Percentiles rank a stretch among this genome's conserved stretches.
These are phyloP conservation scores for Trichoderma brevicompactum DNA, from an alignment of 2,329 filamentous ascomycete species.

Conservation along the genomic window DNA sequence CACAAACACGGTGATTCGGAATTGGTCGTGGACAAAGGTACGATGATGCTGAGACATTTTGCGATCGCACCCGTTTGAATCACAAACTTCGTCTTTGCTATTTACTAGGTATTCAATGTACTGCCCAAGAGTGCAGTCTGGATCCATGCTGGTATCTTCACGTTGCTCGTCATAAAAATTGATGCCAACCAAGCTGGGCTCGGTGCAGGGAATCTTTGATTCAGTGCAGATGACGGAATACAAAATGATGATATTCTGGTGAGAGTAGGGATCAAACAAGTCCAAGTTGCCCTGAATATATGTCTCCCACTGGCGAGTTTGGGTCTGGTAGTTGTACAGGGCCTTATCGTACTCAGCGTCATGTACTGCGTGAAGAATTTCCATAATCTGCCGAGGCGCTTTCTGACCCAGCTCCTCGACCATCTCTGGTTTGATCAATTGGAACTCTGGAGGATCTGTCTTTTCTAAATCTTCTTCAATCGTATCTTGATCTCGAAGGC, in stretches of 20 bases:
- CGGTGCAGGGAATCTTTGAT: conserved; percentile 90
- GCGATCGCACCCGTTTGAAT: conserved; percentile 81
- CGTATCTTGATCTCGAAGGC: conserved; percentile 76
- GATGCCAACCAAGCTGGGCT: conserved; percentile 86
- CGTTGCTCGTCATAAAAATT: conserved; percentile 95
- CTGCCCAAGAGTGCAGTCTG: conserved; percentile 91
- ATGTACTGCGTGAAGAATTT: conserved; percentile 92
- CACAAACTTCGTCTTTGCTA: conserved; percentile 75
- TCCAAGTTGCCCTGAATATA: conserved; percentile 87
- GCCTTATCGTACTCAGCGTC: conserved; percentile 97
- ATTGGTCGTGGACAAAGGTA: conserved; percentile 96
- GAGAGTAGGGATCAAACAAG: conserved; percentile 91
- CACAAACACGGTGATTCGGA: conserved; percentile 88
- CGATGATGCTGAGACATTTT: conserved; percentile 92
- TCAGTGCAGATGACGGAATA: conserved; percentile 93
- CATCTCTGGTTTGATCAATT: conserved; percentile 94
- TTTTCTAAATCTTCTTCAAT: conserved; percentile 65
- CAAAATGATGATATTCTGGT: conserved; percentile 94
- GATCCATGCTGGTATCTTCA: conserved; percentile 69
- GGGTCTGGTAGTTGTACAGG: conserved; percentile 88
- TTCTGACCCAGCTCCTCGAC: conserved; percentile 81
- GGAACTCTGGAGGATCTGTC: conserved; percentile 71
- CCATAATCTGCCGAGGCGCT: conserved; percentile 84
- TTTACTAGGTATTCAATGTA: conserved; percentile 91
- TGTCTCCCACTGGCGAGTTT: conserved; percentile 94